Conservation (phyloP, 129 eudicot genomes). For the Centaurea solstitialis region DNA sequence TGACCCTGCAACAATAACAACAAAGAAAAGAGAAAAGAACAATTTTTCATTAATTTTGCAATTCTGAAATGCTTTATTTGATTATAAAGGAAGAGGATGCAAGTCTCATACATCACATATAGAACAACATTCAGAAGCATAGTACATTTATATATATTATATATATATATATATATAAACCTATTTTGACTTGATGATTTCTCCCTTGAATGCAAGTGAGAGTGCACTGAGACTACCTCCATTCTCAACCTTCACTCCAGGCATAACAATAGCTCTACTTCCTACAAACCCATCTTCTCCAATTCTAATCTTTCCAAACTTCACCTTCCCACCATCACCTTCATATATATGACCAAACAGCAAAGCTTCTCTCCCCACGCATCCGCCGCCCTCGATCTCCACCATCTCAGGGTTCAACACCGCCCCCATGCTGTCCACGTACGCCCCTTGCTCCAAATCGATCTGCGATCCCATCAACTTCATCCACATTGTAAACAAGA, state of each 20-base stretch:
- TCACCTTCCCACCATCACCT: conserved; percentile 88
- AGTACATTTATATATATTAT: background rate
- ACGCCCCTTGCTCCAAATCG: conserved; percentile 52
- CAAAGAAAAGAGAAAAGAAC: background rate
- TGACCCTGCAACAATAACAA: background rate
- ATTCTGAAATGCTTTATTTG: conserved; percentile 12
- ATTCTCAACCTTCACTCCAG: conserved; percentile 71
- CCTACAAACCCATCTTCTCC: conserved; percentile 88
- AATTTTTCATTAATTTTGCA: background rate
- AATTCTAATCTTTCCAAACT: conserved; percentile 70
- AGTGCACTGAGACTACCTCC: conserved; percentile 66
- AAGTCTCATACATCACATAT: conserved; percentile 15
- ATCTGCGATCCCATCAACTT: conserved; percentile 70
- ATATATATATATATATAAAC: background rate
- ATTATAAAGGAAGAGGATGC: conserved; percentile 24
- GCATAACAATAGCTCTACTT: conserved; percentile 79
- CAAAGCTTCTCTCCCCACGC: conserved; percentile 73
- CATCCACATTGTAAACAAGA: conserved; percentile 66
- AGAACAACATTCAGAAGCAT: background rate
- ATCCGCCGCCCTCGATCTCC: conserved; percentile 70
- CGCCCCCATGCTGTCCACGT: conserved; percentile 87
- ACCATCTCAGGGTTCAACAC: conserved; percentile 87
- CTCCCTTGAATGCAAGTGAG: conserved; percentile 76
- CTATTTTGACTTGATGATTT: conserved; percentile 56
- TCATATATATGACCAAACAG: conserved; percentile 82